phyloP scores from a whole-genome alignment of 2,329 filamentous ascomycete genomes.

The Calonectria pauciramosa region DNA sequence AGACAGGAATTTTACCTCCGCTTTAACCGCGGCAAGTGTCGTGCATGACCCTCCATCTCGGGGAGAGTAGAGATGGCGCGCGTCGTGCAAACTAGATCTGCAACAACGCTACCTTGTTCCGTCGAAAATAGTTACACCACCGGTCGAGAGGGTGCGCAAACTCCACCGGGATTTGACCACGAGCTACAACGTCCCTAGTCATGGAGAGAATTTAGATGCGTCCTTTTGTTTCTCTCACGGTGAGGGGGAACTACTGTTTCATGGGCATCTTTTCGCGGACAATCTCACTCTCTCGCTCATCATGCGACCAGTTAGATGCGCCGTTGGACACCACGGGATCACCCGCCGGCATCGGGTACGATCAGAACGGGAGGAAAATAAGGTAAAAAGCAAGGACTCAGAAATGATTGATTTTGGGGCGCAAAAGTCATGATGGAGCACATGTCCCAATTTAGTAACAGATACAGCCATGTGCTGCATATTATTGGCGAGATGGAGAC shows the following conservation, averaged over 20 bases:
- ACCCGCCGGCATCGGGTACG: neutral
- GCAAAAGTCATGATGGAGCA: neutral
- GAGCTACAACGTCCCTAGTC: neutral
- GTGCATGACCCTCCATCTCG: constrained; percentile 10
- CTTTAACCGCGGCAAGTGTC: neutral
- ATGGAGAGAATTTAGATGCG: neutral
- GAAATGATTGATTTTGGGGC: neutral
- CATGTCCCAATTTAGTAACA: neutral
- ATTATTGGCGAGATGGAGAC: neutral
- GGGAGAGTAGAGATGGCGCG: neutral
- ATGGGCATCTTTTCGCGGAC: neutral
- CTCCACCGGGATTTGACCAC: neutral
- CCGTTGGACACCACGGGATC: neutral
- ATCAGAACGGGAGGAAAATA: neutral
- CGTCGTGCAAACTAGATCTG: neutral
- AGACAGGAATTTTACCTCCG: neutral
- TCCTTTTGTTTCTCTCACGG: neutral
- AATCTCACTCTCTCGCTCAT: neutral
- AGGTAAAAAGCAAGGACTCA: neutral
- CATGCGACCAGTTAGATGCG: neutral
- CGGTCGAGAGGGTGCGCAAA: neutral
- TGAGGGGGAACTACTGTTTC: neutral
- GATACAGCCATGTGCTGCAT: neutral
- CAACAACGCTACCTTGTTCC: neutral
- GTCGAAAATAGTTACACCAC: neutral